Evolutionary conservation across 2,329 filamentous ascomycete genomes (phyloP), one percentile per base, ranked within the genome.

Genomic region (Verticillium isaacii): DNA sequence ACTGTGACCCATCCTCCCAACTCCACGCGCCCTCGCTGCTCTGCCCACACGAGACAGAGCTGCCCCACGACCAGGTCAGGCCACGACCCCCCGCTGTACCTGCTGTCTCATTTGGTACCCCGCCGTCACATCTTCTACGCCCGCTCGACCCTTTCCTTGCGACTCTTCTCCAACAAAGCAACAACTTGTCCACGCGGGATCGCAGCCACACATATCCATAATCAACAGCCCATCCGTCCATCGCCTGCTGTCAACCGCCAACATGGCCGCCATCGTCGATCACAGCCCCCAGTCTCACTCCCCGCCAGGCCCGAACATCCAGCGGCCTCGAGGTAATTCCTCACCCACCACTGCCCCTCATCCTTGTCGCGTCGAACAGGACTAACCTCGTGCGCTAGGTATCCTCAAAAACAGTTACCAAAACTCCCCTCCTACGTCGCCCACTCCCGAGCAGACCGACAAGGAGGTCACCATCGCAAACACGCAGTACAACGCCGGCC

Each of bases 391-490:
- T 17, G 15, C 6, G 32, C 1, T 55, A 97, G 94, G 94, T 68
- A 98, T 98, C 70, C 86, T 98, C 69, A 98, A 98, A 79, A 97
- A 97, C 80, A 89, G 91, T 57, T 92, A 84, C 64, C 88, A 85
- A 69, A 81, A 83, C 63, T 85, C 86, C 34, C 84, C 87, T 23
- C 81, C 83, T 74, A 64, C 82, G 76, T 68, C 85, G 74, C 68
- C 83, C 70, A 70, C 81, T 62, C 71, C 78, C 68, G 78, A 80
- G 68, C 74, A 80, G 69, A 86, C 86, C 4, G 89, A 93, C 67
- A 95, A 96, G 78, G 95, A 98, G 72, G 82, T 97, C 69, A 96
- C 93, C 3, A 86, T 98, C 63, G 89, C 93, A 75, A 99, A 99
- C 78, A 99, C 95, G 1, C 86, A 97, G 65, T 87, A 91, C 73